Percentiles rank a stretch among this genome's conserved stretches.
phyloP scores from a whole-genome alignment of 257 asterid species.

The Knoxia roxburghii region DNA sequence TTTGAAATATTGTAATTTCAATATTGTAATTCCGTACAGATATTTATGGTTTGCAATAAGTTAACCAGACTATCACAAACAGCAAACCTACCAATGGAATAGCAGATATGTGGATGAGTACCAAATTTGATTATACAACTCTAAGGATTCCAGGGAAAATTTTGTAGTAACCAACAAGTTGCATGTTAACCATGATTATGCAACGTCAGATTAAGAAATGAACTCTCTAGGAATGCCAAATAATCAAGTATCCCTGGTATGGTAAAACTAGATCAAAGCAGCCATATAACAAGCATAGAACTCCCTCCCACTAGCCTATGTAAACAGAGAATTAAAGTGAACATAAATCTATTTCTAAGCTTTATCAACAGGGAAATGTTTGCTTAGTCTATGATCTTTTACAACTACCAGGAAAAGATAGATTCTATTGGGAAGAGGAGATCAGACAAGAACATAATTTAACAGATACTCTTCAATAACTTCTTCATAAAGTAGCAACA shows the following conservation, averaged over 20 bases:
- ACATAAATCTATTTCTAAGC: background rate
- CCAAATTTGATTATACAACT: background rate
- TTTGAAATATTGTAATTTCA: constrained; percentile 13
- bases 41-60: background rate
- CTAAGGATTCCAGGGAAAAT: background rate
- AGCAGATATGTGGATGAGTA: background rate
- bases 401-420: background rate
- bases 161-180: background rate
- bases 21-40: too few relatives aligned
- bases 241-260: background rate
- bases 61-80: background rate
- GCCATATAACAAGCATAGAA: background rate
- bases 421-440: background rate
- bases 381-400: background rate
- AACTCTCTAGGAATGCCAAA: background rate
- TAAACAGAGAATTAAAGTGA: background rate
- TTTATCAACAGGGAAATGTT: background rate
- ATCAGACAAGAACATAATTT: background rate
- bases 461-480: background rate
- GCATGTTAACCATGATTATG: background rate
- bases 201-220: background rate
- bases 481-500: background rate
- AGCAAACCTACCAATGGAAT: background rate
- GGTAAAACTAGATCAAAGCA: background rate
- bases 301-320: background rate